Evolutionary conservation across 164 flowering plant genomes (phyloP).

Genomic region (Vitis rupestris): DNA sequence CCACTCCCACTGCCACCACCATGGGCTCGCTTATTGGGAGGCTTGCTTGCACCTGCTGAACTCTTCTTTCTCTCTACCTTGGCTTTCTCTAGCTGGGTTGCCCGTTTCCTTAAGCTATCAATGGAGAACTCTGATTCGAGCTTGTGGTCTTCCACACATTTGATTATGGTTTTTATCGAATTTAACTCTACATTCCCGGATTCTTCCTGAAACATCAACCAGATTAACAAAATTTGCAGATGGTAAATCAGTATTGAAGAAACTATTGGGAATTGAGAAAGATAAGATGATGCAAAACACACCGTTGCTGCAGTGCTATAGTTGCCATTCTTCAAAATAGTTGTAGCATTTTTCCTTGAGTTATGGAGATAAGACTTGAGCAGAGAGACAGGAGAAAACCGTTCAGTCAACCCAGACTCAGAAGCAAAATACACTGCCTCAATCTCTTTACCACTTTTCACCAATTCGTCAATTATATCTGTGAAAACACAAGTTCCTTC

Average conservation of each 20-base stretch:
- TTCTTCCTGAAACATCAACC: conserved; percentile 35
- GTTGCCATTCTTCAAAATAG: conserved; percentile 39
- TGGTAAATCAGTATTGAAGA: no score
- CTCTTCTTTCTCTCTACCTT: conserved; percentile 46
- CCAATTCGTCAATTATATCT: conserved; percentile 59
- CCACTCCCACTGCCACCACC: conserved; percentile 29
- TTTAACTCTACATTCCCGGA: conserved; percentile 41
- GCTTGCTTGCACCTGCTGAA: conserved; percentile 24
- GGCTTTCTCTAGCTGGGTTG: conserved; percentile 46
- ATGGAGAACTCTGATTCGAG: conserved; percentile 50
- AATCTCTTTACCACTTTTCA: conserved; percentile 58
- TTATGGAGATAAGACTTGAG: conserved; percentile 48
- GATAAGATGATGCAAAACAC: conserved; percentile 4
- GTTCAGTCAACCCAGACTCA: conserved; percentile 50
- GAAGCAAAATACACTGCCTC: conserved; percentile 61
- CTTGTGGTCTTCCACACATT: conserved; percentile 63
- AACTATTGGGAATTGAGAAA: background rate
- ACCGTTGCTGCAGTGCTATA: conserved; percentile 42
- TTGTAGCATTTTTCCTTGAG: conserved; percentile 38
- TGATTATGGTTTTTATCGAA: conserved; percentile 50
- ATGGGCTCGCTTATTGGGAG: conserved; percentile 40
- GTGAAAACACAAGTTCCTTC: conserved; percentile 3
- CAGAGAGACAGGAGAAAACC: conserved; percentile 43
- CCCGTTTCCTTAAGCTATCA: conserved; percentile 42
- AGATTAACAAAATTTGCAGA: background rate